Conservation (phyloP, 495 filamentous ascomycete species). For the Daldinia childiae region DNA sequence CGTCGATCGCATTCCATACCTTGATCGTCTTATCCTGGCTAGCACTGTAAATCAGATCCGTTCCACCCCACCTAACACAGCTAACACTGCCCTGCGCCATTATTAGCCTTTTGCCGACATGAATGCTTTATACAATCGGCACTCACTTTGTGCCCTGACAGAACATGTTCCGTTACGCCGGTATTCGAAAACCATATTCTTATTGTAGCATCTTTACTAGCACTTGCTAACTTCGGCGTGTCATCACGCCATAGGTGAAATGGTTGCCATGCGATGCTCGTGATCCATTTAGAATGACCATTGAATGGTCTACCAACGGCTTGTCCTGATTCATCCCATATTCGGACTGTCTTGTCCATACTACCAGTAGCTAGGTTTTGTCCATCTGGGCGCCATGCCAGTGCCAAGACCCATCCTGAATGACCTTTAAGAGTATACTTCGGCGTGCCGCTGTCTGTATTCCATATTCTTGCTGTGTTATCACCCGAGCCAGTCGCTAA, state of each 20-base stretch:
- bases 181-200: slow-evolving; percentile 87
- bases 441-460: slow-evolving; percentile 93
- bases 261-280: slow-evolving; percentile 89
- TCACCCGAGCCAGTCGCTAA: slow-evolving; percentile 94
- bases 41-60: slow-evolving; percentile 82
- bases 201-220: slow-evolving; percentile 90
- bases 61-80: slow-evolving; percentile 95
- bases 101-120: slow-evolving; percentile 23
- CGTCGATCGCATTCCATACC: slow-evolving; percentile 84
- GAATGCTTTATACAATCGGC: neutral
- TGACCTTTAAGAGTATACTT: slow-evolving; percentile 91
- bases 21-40: slow-evolving; percentile 96
- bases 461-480: slow-evolving; percentile 91
- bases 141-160: slow-evolving; percentile 82
- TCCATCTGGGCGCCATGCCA: slow-evolving; percentile 86
- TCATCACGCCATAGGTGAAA: slow-evolving; percentile 83
- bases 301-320: slow-evolving; percentile 78
- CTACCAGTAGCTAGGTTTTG: slow-evolving; percentile 86
- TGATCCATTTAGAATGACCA: slow-evolving; percentile 93
- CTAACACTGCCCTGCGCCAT: slow-evolving; percentile 67
- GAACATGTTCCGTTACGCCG: slow-evolving; percentile 77
- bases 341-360: slow-evolving; percentile 89
- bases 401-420: slow-evolving; percentile 89
- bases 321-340: slow-evolving; percentile 91
- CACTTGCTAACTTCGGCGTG: slow-evolving; percentile 82